Base-by-base conservation (phyloP, 2,329 filamentous ascomycete genomes). In the Colletotrichum cuscutae region DNA sequence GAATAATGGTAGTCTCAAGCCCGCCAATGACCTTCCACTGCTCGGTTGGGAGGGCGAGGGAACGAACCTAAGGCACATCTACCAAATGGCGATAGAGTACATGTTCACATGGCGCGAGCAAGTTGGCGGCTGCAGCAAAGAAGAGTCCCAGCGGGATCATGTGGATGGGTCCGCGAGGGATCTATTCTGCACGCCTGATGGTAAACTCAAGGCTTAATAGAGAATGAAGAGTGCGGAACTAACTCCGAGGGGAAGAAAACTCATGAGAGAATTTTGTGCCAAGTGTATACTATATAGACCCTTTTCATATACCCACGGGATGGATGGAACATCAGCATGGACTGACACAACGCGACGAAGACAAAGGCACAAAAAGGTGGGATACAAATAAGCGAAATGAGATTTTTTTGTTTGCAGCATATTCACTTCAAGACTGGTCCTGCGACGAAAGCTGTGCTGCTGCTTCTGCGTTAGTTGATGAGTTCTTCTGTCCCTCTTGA, bases 81-180 rank as follows among this genome's bases (percentile, higher is more conserved):
- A 84, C 8, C 78, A 80, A 2, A 80, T 82, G 2, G 88, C 90
- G 2, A 73, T 80, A 1, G 82, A 86, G 6, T 95, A 92, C 77
- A 84, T 88, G 5, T 78, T 82, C 0, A 77, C 84, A 15, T 96
- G 97, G 78, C 88, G 91, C 56, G 81, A 82, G 64, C 84, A 89
- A 3, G 87, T 94, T 15, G 95, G 95, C n/a, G 89, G 89, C 1
- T 97, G 95, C 77, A 79, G 80, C 28, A 80, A 78, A 2, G 80
- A 82, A 9, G 79, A 78, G 46, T 69, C 76, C 12, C 76, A 76
- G 46, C 76, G 62, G 68, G 67, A 77, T 13, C 79, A 79, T 77
- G 68, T 78, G 37, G 76, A 82, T n/a, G 80, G 81, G 30, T 84
- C 83, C 52, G 85, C 89, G 1, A 82, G 84, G 35, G 91, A 94